Conservation (phyloP, 345 rosid species). For the Lepidium sativum region DNA sequence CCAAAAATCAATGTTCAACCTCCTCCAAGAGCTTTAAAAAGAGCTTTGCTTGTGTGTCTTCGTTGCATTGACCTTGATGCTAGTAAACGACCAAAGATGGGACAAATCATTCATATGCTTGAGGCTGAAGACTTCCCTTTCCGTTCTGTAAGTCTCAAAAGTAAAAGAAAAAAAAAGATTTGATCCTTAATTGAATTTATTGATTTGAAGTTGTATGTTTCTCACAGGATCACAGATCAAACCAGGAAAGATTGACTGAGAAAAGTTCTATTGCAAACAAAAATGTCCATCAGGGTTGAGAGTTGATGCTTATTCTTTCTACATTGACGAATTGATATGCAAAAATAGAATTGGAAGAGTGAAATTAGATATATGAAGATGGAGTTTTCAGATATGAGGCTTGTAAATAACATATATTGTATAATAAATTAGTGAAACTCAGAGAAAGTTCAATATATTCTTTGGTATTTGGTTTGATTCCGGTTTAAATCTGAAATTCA, state of each 20-base stretch:
- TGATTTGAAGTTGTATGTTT: background rate
- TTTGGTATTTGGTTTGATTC: background rate
- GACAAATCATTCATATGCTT: conserved; percentile 96
- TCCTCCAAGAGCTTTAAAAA: conserved; percentile 62
- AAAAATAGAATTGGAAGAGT: background rate
- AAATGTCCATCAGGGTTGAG: conserved; percentile 9
- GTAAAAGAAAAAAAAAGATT: background rate
- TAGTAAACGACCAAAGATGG: conserved; percentile 88
- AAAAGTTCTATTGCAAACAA: background rate
- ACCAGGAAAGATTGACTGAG: background rate
- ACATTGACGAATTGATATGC: background rate
- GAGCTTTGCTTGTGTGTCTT: conserved; percentile 73
- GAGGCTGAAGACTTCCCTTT: conserved; percentile 87
- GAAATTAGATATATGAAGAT: conserved; percentile 1
- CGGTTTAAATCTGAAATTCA: background rate
- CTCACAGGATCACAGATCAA: conserved; percentile 23
- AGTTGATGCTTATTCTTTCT: background rate
- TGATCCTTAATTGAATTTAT: background rate
- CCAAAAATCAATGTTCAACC: conserved; percentile 56
- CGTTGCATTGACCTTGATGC: conserved; percentile 92
- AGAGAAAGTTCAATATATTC: background rate
- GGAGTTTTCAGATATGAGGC: background rate
- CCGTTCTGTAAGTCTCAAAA: conserved; percentile 53
- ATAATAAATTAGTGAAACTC: background rate
- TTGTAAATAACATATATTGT: conserved; percentile 20